Conservation (phyloP, 2,329 filamentous ascomycete species). For the Venturia aucupariae region DNA sequence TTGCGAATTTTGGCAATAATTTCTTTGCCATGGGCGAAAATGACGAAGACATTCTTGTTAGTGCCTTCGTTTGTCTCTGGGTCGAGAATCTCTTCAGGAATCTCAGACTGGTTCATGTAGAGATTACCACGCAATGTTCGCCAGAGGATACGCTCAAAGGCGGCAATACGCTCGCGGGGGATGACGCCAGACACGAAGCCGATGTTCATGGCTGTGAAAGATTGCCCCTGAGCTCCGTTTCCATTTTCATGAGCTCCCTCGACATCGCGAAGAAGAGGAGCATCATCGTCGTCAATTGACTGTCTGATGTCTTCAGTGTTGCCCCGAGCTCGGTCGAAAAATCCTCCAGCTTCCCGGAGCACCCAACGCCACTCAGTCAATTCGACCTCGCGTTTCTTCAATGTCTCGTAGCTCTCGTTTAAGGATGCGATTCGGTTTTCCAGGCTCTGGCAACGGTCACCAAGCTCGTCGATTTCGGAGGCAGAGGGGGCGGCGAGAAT, state of each 20-base stretch:
- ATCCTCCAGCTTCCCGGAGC: conserved; percentile 86
- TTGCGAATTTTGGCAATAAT: conserved; percentile 98
- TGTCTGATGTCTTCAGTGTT: conserved; percentile 94
- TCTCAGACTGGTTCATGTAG: conserved; percentile 99
- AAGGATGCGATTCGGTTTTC: conserved; percentile 85
- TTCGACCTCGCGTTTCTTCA: conserved; percentile 96
- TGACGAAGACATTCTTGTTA: conserved; percentile 98
- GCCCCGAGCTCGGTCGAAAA: conserved; percentile 92
- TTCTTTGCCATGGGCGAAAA: conserved; percentile 97
- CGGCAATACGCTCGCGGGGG: conserved; percentile 79
- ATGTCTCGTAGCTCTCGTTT: conserved; percentile 95
- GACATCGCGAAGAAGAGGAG: conserved; percentile 83
- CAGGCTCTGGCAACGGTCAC: conserved; percentile 83
- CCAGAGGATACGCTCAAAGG: conserved; percentile 97
- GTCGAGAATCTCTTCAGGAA: conserved; percentile 84
- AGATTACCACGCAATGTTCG: conserved; percentile 92
- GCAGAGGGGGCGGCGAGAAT: conserved; percentile 80
- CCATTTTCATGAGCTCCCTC: conserved; percentile 71
- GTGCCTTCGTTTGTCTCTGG: conserved; percentile 85
- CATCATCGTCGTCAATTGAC: conserved; percentile 74
- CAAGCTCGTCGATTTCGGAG: conserved; percentile 90
- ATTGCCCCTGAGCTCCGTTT: conserved; percentile 59
- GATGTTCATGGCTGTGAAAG: conserved; percentile 97
- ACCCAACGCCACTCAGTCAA: conserved; percentile 99
- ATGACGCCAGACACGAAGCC: conserved; percentile 97